phyloP scores from a whole-genome alignment of 2,329 filamentous ascomycete genomes.

The Fusarium sambucinum region DNA sequence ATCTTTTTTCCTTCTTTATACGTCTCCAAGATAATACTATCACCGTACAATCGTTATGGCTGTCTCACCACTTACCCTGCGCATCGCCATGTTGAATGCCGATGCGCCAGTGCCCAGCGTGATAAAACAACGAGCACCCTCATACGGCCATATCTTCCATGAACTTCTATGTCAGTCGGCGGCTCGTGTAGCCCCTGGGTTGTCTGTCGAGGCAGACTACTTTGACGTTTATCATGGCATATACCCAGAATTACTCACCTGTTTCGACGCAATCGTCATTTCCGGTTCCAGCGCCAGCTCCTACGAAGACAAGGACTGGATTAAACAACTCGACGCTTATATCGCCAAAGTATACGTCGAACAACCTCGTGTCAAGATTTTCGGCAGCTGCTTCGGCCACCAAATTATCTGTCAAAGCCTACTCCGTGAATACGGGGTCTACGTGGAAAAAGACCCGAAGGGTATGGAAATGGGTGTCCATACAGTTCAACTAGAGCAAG shows the following conservation, averaged over 20 bases:
- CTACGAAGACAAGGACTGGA: constrained; percentile 3
- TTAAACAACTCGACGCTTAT: constrained; percentile 1
- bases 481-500: background rate
- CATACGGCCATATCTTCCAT: constrained; percentile 1
- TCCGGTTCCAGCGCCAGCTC: constrained; percentile 5
- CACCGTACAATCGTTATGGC: background rate
- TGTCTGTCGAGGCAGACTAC: background rate
- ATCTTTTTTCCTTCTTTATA: background rate
- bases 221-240: background rate
- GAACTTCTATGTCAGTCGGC: background rate
- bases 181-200: background rate
- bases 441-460: constrained; percentile 2
- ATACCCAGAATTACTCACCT: background rate
- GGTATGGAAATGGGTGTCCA: constrained; percentile 1
- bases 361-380: background rate
- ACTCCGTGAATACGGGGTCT: background rate
- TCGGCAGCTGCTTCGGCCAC: constrained; percentile 2
- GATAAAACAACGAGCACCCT: background rate
- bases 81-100: constrained; percentile 5
- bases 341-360: background rate
- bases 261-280: constrained; percentile 3
- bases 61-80: background rate
- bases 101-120: constrained; percentile 4
- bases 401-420: constrained; percentile 7
- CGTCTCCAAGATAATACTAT: background rate